phyloP scores from a whole-genome alignment of 2,329 filamentous ascomycete species.

The Aspergillus novofumigatus region DNA sequence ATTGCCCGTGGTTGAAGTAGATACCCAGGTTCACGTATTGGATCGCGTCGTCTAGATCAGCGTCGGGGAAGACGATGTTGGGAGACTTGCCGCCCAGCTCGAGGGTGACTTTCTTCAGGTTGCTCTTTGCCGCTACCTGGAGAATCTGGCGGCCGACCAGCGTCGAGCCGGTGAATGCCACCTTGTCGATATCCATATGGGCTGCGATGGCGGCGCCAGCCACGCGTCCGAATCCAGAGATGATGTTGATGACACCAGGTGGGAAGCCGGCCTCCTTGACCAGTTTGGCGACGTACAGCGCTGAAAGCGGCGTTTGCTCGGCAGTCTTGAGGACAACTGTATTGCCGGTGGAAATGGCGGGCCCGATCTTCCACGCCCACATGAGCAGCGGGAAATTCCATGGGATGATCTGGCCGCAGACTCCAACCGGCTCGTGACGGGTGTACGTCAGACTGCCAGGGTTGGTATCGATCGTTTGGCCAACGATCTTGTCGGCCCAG shows the following conservation, averaged over 20 bases:
- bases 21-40: slow-evolving; percentile 25
- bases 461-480: slow-evolving; percentile 77
- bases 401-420: slow-evolving; percentile 84
- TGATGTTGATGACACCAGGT: slow-evolving; percentile 57
- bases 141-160: slow-evolving; percentile 57
- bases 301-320: slow-evolving; percentile 65
- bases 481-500: slow-evolving; percentile 93
- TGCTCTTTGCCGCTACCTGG: slow-evolving; percentile 58
- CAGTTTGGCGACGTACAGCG: slow-evolving; percentile 53
- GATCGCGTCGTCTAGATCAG: slow-evolving; percentile 25
- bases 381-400: slow-evolving; percentile 87
- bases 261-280: slow-evolving; percentile 59
- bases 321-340: slow-evolving; percentile 61
- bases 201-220: slow-evolving; percentile 65
- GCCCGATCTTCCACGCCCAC: slow-evolving; percentile 82
- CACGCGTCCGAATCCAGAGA: slow-evolving; percentile 71
- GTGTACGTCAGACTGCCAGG: slow-evolving; percentile 82
- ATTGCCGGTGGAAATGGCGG: slow-evolving; percentile 60
- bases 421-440: slow-evolving; percentile 70
- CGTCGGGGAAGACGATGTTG: slow-evolving; percentile 24
- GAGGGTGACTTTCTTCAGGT: slow-evolving; percentile 63
- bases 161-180: slow-evolving; percentile 61
- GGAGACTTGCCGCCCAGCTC: slow-evolving; percentile 25
- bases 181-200: slow-evolving; percentile 63
- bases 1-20: slow-evolving; percentile 26